Evolutionary conservation across 768 basidiomycete genomes (phyloP).

Genomic region (Lactifluus hygrophoroides): DNA sequence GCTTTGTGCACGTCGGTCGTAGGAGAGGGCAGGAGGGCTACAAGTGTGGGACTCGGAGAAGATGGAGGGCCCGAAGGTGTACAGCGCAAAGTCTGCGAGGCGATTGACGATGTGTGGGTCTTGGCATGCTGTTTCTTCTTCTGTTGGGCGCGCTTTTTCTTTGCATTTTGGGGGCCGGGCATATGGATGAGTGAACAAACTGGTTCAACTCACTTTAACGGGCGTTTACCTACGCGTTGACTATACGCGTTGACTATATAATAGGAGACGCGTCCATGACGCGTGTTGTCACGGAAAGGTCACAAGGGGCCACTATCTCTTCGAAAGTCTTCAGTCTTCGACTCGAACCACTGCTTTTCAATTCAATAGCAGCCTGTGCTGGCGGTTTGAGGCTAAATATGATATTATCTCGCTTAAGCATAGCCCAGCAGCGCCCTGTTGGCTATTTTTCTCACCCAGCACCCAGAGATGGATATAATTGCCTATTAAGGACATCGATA

Average conservation of each 20-base stretch:
- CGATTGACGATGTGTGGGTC: conserved; percentile 3
- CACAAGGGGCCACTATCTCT: no score
- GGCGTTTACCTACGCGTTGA: background rate
- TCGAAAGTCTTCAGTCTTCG: no score
- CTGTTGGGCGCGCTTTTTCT: conserved; percentile 31
- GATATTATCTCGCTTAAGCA: no score
- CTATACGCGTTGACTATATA: background rate
- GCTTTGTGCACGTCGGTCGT: background rate
- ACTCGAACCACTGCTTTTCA: no score
- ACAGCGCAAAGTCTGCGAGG: background rate
- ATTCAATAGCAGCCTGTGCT: no score
- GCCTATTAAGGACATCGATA: background rate
- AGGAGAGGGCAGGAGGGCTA: background rate
- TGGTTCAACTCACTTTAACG: background rate
- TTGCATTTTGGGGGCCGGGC: conserved; percentile 55
- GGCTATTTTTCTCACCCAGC: no score
- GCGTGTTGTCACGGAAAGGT: conserved; percentile 2
- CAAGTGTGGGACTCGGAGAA: background rate
- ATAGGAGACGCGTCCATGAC: conserved; percentile 1
- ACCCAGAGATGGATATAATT: background rate
- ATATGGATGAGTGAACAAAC: conserved; percentile 26
- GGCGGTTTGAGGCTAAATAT: no score
- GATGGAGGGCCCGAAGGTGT: background rate
- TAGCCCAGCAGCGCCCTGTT: no score
- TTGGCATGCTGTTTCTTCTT: conserved; percentile 30